Percentiles rank a stretch among this genome's conserved stretches.
Conservation (phyloP, 1,139 yeast genomes). For the Yamadazyma blattariae region DNA sequence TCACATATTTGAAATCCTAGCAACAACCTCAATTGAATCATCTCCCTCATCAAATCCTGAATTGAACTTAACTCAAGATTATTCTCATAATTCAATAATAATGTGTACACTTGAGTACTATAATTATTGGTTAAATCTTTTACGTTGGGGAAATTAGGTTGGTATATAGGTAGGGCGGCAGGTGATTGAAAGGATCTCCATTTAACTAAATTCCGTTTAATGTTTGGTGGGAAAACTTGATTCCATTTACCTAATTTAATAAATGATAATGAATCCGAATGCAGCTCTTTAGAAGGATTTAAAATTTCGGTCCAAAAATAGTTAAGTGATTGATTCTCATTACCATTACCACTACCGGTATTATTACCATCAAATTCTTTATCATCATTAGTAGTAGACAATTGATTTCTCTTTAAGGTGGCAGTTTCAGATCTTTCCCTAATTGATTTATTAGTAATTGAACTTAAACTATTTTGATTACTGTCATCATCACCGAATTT, state of each 20-base stretch:
- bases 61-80: slow-evolving; percentile 51
- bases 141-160: slow-evolving; percentile 70
- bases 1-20: slow-evolving; percentile 89
- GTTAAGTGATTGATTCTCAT: slow-evolving; percentile 15
- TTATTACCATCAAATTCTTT: background rate
- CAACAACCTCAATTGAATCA: slow-evolving; percentile 79
- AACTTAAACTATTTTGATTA: slow-evolving; percentile 1
- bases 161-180: slow-evolving; percentile 82
- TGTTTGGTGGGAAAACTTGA: slow-evolving; percentile 74
- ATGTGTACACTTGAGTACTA: slow-evolving; percentile 63
- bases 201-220: slow-evolving; percentile 66
- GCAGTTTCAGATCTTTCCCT: slow-evolving; percentile 5
- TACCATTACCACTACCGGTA: background rate
- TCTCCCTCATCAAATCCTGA: slow-evolving; percentile 72
- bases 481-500: slow-evolving; percentile 1
- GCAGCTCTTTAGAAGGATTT: slow-evolving; percentile 65
- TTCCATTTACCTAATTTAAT: slow-evolving; percentile 69
- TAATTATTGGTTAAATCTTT: slow-evolving; percentile 63
- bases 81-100: slow-evolving; percentile 55
- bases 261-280: slow-evolving; percentile 37
- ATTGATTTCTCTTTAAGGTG: slow-evolving; percentile 9
- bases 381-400: slow-evolving; percentile 6
- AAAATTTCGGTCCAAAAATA: slow-evolving; percentile 63
- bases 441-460: slow-evolving; percentile 4
- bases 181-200: slow-evolving; percentile 95